Evolutionary conservation across 2,329 filamentous ascomycete species (phyloP), one percentile per base, ranked within the genome.

Genomic region (Fusarium scirpi): DNA sequence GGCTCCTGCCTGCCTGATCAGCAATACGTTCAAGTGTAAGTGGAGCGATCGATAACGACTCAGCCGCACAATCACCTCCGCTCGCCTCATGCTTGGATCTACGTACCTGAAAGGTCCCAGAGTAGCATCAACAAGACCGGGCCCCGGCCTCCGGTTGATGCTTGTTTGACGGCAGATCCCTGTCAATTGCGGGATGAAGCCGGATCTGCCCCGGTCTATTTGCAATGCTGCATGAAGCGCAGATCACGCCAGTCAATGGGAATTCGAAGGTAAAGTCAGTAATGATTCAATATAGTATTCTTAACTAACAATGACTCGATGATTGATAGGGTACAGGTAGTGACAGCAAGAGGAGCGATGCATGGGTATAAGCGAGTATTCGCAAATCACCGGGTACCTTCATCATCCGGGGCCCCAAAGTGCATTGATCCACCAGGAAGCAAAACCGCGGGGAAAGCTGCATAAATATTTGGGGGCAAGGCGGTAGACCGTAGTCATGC

Each of bases 341-440:
- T 24, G 25, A 48, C 45, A 67, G 56, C 67, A 59, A 59, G 43
- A 61, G 30, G 40, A 46, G 49, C 52, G 30, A 43, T 49, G 70
- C 68, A 58, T 63, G 22, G 62, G 30, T 30, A 62, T 57, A 60
- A 47, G 45, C 71, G 65, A 59, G 67, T 43, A 53, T 70, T 52
- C 43, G 18, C 55, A 65, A 52, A 62, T 54, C 22, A 51, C 53
- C 51, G 44, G 40, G 30, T 34, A 34, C 47, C 41, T 43, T 47
- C 43, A 57, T 34, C 29, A 40, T 71, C 72, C 54, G 67, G 67
- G 70, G 67, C 65, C 67, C 67, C 62, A 63, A 61, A 29, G 38
- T 18, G n/a, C 20, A 41, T 32, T 46, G 40, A 53, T 48, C 58
- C 54, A 57, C 40, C 47, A 34, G 11, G 46, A 57, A 49, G 34